Evolutionary conservation across 2,329 filamentous ascomycete species (phyloP).

Genomic region (Pseudopyricularia javanii): DNA sequence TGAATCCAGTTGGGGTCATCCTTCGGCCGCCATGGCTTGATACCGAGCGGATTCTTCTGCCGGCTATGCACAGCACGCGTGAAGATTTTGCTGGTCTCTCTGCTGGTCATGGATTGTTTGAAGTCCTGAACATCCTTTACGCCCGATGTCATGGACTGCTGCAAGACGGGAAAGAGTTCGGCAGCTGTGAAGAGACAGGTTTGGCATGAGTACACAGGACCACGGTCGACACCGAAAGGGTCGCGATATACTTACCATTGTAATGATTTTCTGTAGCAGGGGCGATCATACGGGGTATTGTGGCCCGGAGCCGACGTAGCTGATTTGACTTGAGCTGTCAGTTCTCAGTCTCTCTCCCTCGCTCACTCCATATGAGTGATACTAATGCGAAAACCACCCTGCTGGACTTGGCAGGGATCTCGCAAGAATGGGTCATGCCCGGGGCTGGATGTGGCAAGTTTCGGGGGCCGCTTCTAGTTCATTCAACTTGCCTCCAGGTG

Average conservation of each 20-base stretch:
- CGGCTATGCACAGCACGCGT: constrained; percentile 40
- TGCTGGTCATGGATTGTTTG: constrained; percentile 29
- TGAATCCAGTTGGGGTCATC: constrained; percentile 48
- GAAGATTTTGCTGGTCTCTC: constrained; percentile 35
- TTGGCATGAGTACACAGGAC: neutral
- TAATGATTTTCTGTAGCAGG: constrained; percentile 14
- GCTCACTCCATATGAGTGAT: neutral
- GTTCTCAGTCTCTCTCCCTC: neutral
- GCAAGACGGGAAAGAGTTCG: constrained; percentile 31
- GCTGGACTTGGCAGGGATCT: neutral
- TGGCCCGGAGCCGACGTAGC: constrained; percentile 33
- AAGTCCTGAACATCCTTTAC: constrained; percentile 40
- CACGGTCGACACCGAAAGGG: neutral
- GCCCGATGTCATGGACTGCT: constrained; percentile 31
- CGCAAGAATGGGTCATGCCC: neutral
- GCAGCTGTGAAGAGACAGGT: constrained; percentile 27
- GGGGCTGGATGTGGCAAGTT: neutral
- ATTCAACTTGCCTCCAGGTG: constrained; percentile 36
- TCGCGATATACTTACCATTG: neutral
- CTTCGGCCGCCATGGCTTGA: constrained; percentile 45
- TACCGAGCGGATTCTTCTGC: constrained; percentile 39
- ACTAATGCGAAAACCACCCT: neutral
- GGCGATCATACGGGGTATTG: constrained; percentile 36
- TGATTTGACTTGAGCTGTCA: constrained; percentile 10
- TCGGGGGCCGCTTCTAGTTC: neutral